Base-by-base conservation (phyloP, 2,329 filamentous ascomycete species). In the Bipolaris zeicola region DNA sequence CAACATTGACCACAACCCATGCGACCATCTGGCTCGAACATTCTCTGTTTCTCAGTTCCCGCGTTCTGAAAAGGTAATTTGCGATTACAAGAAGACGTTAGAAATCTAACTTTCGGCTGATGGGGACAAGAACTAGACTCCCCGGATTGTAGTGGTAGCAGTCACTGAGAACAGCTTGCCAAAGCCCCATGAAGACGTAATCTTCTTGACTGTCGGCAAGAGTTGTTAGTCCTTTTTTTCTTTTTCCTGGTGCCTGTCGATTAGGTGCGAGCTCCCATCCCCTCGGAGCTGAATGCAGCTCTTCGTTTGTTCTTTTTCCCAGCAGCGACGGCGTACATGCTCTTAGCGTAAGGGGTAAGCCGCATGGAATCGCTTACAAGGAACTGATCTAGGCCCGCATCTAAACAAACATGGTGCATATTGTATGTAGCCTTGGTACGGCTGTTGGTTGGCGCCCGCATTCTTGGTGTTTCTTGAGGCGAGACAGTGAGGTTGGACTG, bases 11-110 rank as follows among this genome's bases (percentile, higher is more conserved):
- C 68, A 58, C 53, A 28, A 54, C 0, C 61, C 63, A 0, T 81
- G 80, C 0, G 79, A 81, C n/a, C 79, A 82, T 57, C 82, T 82
- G 18, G 62, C 55, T 1, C 51, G 10, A 63, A 64, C 1, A 77
- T 79, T 57, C 68, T 73, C 56, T 67, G 78, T 5, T 52, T 63
- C 2, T 33, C 37, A 10, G 45, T 76, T 4, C 80, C 81, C 1
- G 76, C 77, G 6, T 82, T 81, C 60, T 63, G 68, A 50, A 69
- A 46, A 68, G 78, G 11, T 31, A 4, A 31, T 31, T 31, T 31
- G 28, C 3, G 11, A 3, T 31, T 13, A 13, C 3, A 31, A 31
- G 5, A 31, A 31, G 10, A 31, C 10, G 4, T 13, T 13, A 13
- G 77, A 77, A 5, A 55, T 57, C 8, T 65, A 77, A 52, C 79